Conservation (phyloP, 176 grass and related monocot species). For the Elymus sibiricus region DNA sequence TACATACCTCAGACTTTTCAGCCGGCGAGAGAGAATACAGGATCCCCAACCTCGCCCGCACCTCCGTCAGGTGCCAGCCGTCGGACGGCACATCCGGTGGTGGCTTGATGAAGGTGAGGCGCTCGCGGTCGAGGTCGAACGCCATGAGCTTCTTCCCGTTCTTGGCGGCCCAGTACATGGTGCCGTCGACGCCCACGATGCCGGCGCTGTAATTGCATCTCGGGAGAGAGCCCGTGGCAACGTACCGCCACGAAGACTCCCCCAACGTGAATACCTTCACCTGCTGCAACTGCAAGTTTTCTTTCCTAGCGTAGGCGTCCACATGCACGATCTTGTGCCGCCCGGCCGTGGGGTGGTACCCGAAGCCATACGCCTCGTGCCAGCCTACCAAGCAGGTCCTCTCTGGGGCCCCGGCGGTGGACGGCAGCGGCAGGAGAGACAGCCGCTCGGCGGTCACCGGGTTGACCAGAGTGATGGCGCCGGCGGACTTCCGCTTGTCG, state of each 20-base stretch:
- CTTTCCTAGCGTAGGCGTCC: background rate
- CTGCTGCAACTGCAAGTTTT: background rate
- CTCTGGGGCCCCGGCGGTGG: accelerated
- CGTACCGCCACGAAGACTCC: background rate
- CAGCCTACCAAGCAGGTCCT: background rate
- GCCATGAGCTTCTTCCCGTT: background rate
- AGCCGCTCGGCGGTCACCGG: background rate
- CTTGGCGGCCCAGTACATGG: background rate
- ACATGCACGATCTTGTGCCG: conserved; percentile 17
- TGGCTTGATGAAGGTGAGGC: background rate
- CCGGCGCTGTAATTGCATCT: background rate
- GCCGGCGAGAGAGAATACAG: background rate
- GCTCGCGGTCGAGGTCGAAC: background rate
- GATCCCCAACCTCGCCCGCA: background rate
- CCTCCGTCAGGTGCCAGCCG: background rate
- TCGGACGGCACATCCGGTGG: background rate
- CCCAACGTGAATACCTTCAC: background rate
- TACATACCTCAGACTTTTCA: no score
- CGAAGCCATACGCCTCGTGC: background rate
- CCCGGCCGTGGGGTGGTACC: background rate
- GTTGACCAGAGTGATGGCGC: background rate
- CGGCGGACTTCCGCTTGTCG: background rate
- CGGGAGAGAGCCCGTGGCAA: background rate
- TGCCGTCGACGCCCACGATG: background rate
- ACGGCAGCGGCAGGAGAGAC: background rate